Evolutionary conservation across 2,329 filamentous ascomycete genomes (phyloP), one percentile per base, ranked within the genome.

Genomic region (Arthrobotrys sphaeroides): DNA sequence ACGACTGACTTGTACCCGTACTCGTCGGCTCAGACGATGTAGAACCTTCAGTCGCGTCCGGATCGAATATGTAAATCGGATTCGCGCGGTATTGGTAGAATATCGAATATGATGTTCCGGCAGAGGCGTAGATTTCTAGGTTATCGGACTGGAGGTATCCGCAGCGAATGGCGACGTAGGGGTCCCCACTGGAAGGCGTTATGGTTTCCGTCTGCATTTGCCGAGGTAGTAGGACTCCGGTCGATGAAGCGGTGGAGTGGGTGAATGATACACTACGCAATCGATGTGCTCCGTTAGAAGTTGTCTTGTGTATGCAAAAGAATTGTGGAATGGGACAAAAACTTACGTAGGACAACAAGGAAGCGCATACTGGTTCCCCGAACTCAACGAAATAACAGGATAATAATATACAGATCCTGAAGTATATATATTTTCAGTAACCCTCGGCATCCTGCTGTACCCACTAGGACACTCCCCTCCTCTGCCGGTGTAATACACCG

Each of bases 301-400:
- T 28, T n/a, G 13, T 6, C 22, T 45, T 20, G 36, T 18, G 24
- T 4, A 31, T 6, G 13, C 28, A 5, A 42, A 31, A 33, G 5
- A n/a, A 18, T 33, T 13, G 4, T 16, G n/a, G 31, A 18, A 43
- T 20, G 45, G 12, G 4, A 43, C 12, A 3, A 16, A 4, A 5
- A 61, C 64, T 49, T 28, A 59, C 64, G 64, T 42, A 5, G 64
- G 64, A 40, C 64, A 67, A n/a, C 64, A 67, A 13, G 64, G 49
- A 22, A 22, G 24, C 10, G 64, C 64, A 1, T 18, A 16, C 16
- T 3, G 12, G 18, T 10, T 38, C 2, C 64, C 51, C 16, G 64
- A 59, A 3, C 24, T 5, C 12, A 67, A 38, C 5, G 40, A 59
- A 4, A 67, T 38, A 45, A 67, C 43, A 5, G 6, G 6, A 22